Conservation (phyloP, 192 early-diverging fungal genomes). For the Coemansia furcata region DNA sequence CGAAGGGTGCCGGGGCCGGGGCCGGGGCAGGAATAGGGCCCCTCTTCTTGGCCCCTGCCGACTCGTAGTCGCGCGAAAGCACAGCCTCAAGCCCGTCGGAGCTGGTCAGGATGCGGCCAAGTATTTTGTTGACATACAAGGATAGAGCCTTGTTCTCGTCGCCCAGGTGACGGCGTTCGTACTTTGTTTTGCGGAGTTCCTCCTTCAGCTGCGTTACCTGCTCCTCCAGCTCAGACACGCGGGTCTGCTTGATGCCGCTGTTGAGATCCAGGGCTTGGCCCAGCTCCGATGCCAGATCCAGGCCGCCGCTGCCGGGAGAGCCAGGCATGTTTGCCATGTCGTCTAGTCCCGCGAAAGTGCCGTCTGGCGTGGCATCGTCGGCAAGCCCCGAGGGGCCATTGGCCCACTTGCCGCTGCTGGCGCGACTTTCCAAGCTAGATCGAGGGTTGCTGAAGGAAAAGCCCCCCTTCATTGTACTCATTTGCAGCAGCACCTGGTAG, state of each 20-base stretch:
- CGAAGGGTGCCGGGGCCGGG: neutral
- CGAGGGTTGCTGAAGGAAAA: slow-evolving; percentile 55
- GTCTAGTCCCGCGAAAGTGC: slow-evolving; percentile 1
- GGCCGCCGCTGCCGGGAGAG: slow-evolving; percentile 10
- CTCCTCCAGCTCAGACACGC: slow-evolving; percentile 39
- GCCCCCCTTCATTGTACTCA: slow-evolving; percentile 79
- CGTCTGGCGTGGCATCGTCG: slow-evolving; percentile 10
- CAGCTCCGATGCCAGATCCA: slow-evolving; percentile 51
- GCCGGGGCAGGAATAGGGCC: neutral
- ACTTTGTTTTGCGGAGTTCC: slow-evolving; percentile 53
- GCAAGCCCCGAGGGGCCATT: slow-evolving; percentile 8
- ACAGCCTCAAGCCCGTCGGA: slow-evolving; percentile 50
- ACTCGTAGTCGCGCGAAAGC: slow-evolving; percentile 51
- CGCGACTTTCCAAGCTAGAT: slow-evolving; percentile 45
- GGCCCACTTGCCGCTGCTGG: slow-evolving; percentile 35
- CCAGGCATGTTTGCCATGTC: neutral
- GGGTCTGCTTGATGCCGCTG: slow-evolving; percentile 10
- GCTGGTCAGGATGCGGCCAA: slow-evolving; percentile 69
- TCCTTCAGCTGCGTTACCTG: slow-evolving; percentile 39
- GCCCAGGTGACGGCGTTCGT: slow-evolving; percentile 58
- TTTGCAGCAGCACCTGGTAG: slow-evolving; percentile 75
- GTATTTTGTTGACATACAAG: slow-evolving; percentile 76
- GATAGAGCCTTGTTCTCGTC: slow-evolving; percentile 68
- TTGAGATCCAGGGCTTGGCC: slow-evolving; percentile 25
- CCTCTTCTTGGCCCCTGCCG: slow-evolving; percentile 9